A percentile compares a stretch with the other conserved stretches of the same genome.
Conservation (phyloP, 2,329 filamentous ascomycete species). For the Coleophoma crateriformis region DNA sequence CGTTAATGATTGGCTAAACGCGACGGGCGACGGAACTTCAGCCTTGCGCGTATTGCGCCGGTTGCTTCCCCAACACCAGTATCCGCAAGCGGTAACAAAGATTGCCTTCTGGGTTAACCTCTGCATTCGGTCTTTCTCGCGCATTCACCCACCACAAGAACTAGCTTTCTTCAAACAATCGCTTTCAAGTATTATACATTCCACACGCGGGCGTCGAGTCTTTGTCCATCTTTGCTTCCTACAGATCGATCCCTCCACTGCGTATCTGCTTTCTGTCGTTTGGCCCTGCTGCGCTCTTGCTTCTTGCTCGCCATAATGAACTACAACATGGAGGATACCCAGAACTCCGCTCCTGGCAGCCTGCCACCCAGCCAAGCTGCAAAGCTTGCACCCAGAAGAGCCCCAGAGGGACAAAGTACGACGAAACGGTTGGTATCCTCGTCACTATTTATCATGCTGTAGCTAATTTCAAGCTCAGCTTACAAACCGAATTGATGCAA, state of each 20-base stretch:
- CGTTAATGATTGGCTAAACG: conserved; percentile 15
- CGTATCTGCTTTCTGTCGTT: too few relatives aligned
- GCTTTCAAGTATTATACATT: not conserved
- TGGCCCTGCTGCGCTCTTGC: conserved; percentile 1
- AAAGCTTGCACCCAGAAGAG: conserved; percentile 54
- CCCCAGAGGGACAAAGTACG: conserved; percentile 65
- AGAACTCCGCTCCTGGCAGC: conserved; percentile 62
- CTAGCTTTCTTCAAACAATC: not conserved
- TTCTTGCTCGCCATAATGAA: conserved; percentile 26
- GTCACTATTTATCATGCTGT: not conserved
- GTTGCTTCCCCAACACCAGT: not conserved
- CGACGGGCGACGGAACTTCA: not conserved
- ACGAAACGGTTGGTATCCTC: conserved; percentile 60
- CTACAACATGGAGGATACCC: conserved; percentile 49
- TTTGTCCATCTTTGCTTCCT: conserved; percentile 12
- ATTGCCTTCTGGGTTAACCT: not conserved
- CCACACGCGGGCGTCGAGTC: not conserved
- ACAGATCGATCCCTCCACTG: not conserved
- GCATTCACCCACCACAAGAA: not conserved
- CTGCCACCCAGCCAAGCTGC: conserved; percentile 44
- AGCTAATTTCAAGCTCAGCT: conserved; percentile 41
- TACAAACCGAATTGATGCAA: conserved; percentile 97
- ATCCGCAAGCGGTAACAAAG: not conserved
- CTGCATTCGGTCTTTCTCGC: not conserved
- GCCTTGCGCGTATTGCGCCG: not conserved